A percentile compares a stretch with the other conserved stretches of the same genome.
These are phyloP conservation scores for Aspergillus melleus DNA, from an alignment of 2,329 filamentous ascomycete species.

Conservation along the genomic window DNA sequence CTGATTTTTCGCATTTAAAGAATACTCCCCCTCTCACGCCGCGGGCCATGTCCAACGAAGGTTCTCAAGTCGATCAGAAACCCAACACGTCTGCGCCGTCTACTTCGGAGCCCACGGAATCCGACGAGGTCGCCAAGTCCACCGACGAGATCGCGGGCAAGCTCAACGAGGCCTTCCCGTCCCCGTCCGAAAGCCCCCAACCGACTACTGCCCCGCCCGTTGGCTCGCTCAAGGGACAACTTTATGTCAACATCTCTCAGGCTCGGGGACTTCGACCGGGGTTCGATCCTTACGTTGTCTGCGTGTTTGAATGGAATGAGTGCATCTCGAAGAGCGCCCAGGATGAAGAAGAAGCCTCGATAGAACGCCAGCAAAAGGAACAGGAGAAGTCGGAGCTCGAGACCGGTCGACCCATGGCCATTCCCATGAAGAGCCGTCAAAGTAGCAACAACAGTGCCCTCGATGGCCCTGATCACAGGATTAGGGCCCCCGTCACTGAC, in stretches of 20 bases:
- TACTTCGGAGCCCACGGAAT: conserved; percentile 19
- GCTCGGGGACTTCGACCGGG: conserved; percentile 79
- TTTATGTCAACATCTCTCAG: conserved; percentile 85
- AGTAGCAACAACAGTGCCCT: conserved; percentile 89
- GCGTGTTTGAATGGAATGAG: conserved; percentile 94
- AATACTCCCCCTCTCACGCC: conserved; percentile 90
- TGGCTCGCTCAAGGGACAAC: conserved; percentile 76
- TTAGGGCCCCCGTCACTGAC: conserved; percentile 69
- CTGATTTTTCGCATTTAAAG: conserved; percentile 66
- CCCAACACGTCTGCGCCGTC: conserved; percentile 26
- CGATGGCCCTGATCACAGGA: conserved; percentile 61
- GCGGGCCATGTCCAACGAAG: conserved; percentile 74
- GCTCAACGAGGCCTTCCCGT: conserved; percentile 37
- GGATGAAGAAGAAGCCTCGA: conserved; percentile 60
- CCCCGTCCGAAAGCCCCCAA: conserved; percentile 24
- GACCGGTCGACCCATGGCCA: conserved; percentile 82
- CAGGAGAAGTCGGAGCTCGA: conserved; percentile 71
- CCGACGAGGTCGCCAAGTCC: conserved; percentile 28
- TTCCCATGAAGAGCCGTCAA: conserved; percentile 94
- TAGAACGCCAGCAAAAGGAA: conserved; percentile 60
- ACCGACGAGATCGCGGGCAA: conserved; percentile 39
- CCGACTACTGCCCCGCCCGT: conserved; percentile 59
- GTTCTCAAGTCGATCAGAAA: conserved; percentile 35
- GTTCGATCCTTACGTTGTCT: conserved; percentile 90
- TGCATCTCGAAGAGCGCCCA: conserved; percentile 87